Evolutionary conservation across 768 basidiomycete genomes (phyloP).

Genomic region (Pleurotus djamor): DNA sequence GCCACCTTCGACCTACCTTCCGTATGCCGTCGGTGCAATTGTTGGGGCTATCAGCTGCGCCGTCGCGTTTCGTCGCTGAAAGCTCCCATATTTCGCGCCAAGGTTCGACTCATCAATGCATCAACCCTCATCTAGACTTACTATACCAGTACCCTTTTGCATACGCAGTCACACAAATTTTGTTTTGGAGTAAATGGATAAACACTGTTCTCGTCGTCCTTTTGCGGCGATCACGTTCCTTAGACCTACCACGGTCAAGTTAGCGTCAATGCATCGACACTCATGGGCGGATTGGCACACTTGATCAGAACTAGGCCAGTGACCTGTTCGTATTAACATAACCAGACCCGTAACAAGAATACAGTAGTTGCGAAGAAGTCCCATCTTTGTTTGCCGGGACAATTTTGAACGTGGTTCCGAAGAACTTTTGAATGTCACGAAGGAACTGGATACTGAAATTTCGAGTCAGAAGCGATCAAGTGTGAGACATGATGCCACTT

Average conservation of each 20-base stretch:
- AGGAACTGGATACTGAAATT: conserved; percentile 82
- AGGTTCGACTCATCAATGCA: neutral
- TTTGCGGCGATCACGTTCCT: no score
- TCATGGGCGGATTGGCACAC: neutral
- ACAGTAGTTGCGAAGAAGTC: conserved; percentile 59
- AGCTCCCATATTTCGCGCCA: neutral
- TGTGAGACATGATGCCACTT: conserved; percentile 20
- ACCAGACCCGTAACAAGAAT: conserved; percentile 92
- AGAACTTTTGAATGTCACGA: conserved; percentile 76
- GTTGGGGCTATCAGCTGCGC: conserved; percentile 3
- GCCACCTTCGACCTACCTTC: neutral
- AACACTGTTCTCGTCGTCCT: no score
- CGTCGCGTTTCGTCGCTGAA: conserved; percentile 1
- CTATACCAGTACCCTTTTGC: no score
- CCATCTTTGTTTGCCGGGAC: conserved; percentile 54
- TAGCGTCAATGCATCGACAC: neutral
- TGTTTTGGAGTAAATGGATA: no score
- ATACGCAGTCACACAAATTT: no score
- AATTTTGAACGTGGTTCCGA: conserved; percentile 94
- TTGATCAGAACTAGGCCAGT: conserved; percentile 45
- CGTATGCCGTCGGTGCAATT: conserved; percentile 1
- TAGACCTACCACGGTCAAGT: no score
- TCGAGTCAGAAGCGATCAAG: conserved; percentile 2
- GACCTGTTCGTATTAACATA: conserved; percentile 87
- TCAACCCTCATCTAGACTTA: no score